Percentiles rank a stretch among this genome's conserved stretches.
phyloP scores from a whole-genome alignment of 1,284 basidiomycete species.

The Acaromyces ingoldii region DNA sequence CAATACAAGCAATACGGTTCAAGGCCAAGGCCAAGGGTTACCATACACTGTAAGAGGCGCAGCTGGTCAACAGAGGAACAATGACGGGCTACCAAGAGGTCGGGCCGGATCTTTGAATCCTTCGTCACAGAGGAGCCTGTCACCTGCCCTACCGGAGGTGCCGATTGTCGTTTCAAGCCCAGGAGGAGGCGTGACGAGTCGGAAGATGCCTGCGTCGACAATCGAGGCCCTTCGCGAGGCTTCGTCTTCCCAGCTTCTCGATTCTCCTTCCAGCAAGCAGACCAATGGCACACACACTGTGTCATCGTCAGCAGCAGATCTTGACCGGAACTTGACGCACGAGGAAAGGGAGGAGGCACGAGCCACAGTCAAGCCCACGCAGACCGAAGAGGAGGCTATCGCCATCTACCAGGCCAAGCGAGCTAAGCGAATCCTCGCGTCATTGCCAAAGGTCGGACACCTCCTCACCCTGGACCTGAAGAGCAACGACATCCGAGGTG shows the following conservation, averaged over 20 bases:
- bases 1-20: not conserved
- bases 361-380: constrained; percentile 8
- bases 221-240: not conserved
- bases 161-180: constrained; percentile 38
- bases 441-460: constrained; percentile 74
- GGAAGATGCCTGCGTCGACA: constrained; percentile 21
- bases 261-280: not conserved
- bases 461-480: constrained; percentile 83
- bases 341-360: constrained; percentile 18
- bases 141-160: constrained; percentile 32
- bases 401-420: constrained; percentile 31
- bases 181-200: constrained; percentile 34
- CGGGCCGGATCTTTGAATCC: too few species aligned
- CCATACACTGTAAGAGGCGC: too few species aligned
- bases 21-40: too few species aligned
- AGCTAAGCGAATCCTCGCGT: constrained; percentile 53
- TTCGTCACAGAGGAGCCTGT: constrained; percentile 22
- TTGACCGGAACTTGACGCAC: constrained; percentile 18
- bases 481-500: constrained; percentile 76
- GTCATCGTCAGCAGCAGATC: constrained; percentile 9
- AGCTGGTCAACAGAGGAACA: too few species aligned
- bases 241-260: not conserved
- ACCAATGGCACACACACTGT: not conserved
- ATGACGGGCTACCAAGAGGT: too few species aligned
- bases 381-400: constrained; percentile 31